Conservation (phyloP, 257 asterid genomes). For the Mitragyna speciosa region DNA sequence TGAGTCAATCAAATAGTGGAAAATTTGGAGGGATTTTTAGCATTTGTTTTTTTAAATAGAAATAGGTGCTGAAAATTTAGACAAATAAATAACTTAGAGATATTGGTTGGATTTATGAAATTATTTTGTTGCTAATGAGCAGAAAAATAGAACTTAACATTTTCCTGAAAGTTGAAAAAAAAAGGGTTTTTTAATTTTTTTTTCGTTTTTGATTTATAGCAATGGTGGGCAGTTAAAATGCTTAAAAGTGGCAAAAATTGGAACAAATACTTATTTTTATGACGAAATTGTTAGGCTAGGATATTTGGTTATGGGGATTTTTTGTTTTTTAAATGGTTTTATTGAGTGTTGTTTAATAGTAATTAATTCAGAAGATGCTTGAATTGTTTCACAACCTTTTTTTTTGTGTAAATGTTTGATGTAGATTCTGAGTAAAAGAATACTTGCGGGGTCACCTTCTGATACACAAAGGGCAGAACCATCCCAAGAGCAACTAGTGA, state of each 20-base stretch:
- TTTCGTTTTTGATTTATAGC: not conserved
- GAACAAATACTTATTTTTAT: too few species aligned
- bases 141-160: not conserved
- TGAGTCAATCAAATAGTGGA: not conserved
- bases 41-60: not conserved
- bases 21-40: not conserved
- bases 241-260: too few species aligned
- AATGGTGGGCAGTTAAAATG: too few species aligned
- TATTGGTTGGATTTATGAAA: not conserved
- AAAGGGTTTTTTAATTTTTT: not conserved
- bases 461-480: conserved; percentile 54
- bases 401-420: not conserved
- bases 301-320: too few species aligned
- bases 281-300: too few species aligned
- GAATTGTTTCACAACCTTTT: not conserved
- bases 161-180: not conserved
- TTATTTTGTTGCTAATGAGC: conserved; percentile 1
- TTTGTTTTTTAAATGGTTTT: not conserved
- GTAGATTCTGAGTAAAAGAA: conserved; percentile 71
- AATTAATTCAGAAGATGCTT: not conserved
- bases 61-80: not conserved
- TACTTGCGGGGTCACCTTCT: conserved; percentile 45
- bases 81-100: not conserved
- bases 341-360: too few species aligned
- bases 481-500: conserved; percentile 31